Base-by-base conservation (phyloP, 1,139 yeast genomes). In the Blastobotrys apis region DNA sequence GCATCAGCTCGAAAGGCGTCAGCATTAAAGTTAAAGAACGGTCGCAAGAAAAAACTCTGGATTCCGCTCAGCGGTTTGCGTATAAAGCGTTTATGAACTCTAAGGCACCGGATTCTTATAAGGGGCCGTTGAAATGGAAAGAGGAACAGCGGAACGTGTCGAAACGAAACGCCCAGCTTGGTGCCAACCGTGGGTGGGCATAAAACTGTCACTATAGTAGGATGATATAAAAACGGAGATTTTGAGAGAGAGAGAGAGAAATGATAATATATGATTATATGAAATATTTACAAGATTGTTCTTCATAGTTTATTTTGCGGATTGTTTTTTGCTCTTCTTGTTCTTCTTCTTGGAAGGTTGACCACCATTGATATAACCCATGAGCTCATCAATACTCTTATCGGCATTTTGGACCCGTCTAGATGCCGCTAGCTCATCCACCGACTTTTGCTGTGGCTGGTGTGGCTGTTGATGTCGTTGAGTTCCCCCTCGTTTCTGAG, bases 321-420 rank as follows among this genome's bases (percentile, higher is more conserved):
- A 6, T 8, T 21, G 12, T 35, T 48, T 49, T 39, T 5, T 26
- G 17, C 45, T 49, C 43, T 47, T 49, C 40, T 45, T 49, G 39
- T 32, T 35, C 34, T 45, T 45, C 39, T 39, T 42, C 33, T 39
- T 12, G 29, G 43, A 40, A 12, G 44, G 33, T 31, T 37, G 50
- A 20, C 41, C 48, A 27, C 68, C 67, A 40, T 60, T 55, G 50
- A 66, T 65, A 53, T 65, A 66, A 45, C 53, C 52, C 33, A 66
- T 56, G 27, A 66, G 49, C 39, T 65, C 71, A 30, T 65, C 63
- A 37, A 66, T 53, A 36, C 59, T 54, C 50, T 55, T 56, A 31
- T 50, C 53, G 22, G 56, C 60, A 33, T 56, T 34, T 17, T 23
- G 34, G 2, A 17, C 30, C 20, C 43, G 39, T 39, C 37, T 27